Evolutionary conservation across 1,284 basidiomycete genomes (phyloP).

Genomic region (Mycosarcoma maydis): DNA sequence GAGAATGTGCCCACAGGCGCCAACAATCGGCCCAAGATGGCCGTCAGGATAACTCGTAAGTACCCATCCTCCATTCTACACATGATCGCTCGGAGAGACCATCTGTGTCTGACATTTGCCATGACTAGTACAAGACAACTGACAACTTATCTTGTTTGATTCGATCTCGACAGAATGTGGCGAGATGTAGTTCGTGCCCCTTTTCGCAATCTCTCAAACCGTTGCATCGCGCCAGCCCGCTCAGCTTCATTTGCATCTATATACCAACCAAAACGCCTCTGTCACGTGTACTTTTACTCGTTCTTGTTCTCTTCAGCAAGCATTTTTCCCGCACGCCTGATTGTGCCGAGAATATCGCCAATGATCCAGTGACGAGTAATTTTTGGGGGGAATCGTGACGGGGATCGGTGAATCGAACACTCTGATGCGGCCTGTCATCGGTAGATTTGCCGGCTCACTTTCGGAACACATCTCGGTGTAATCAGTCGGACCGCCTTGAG

Average conservation of each 20-base stretch:
- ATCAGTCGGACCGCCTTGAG: too few species aligned
- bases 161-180: constrained; percentile 54
- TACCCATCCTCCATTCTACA: too few species aligned
- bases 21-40: constrained; percentile 58
- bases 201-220: background rate
- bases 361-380: too few species aligned
- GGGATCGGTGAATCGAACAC: too few species aligned
- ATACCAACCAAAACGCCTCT: constrained; percentile 3
- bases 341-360: background rate
- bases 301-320: background rate
- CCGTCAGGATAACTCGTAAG: constrained; percentile 61
- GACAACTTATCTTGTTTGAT: background rate
- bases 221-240: background rate
- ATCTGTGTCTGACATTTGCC: too few species aligned
- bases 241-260: constrained; percentile 6
- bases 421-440: too few species aligned
- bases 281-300: constrained; percentile 3
- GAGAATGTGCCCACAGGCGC: constrained; percentile 63
- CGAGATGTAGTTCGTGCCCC: constrained; percentile 53
- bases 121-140: background rate
- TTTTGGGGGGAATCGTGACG: too few species aligned
- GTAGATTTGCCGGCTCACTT: too few species aligned
- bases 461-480: too few species aligned
- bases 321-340: background rate
- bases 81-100: too few species aligned